Evolutionary conservation across 2,329 filamentous ascomycete species (phyloP), one percentile per base, ranked within the genome.

Genomic region (Talaromyces rugulosus): DNA sequence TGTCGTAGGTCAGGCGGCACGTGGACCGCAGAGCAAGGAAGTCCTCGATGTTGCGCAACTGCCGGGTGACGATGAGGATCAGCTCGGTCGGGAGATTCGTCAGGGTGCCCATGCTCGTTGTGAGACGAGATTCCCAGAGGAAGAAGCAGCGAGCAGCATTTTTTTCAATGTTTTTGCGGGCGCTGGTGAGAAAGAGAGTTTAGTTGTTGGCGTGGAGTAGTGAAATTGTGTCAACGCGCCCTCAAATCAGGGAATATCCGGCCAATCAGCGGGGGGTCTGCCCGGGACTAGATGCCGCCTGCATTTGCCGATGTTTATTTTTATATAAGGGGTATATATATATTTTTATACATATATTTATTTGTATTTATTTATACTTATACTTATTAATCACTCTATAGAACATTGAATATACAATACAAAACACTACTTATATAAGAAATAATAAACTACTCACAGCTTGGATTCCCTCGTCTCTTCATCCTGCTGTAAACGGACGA

Each of bases 401-500:
- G 9, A 12, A 12, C 11, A 9, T 5, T 40, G 34, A 6, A 16
- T 14, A 27, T 51, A 51, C 0, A 51, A 28, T 51, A 51, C 18
- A 51, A 51, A 27, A 23, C 23, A 23, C 23, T 23, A 23, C 23
- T 23, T 23, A 23, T 2, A 23, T 23, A 23, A 23, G 14, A 6
- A 14, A 50, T 11, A 23, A 4, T 4, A 9, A 28, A 50, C 8
- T 0, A 5, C 23, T 56, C 18, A 67, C 28, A 68, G 60, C 57
- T 69, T 66, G 27, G 64, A 28, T 16, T 61, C 55, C 18, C 47
- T 54, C 27, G 44, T 42, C 11, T 64, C 59, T 40, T 73, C 72
- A 52, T 79, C 76, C 67, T 81, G 80, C 67, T 77, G 76, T 65
- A 81, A 70, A 47, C 80, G 74, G 14, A 81, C 77, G 57, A 81